Percentiles rank a stretch among this genome's conserved stretches.
Evolutionary conservation across 2,329 filamentous ascomycete species (phyloP).

Genomic region (Cladophialophora carrionii): DNA sequence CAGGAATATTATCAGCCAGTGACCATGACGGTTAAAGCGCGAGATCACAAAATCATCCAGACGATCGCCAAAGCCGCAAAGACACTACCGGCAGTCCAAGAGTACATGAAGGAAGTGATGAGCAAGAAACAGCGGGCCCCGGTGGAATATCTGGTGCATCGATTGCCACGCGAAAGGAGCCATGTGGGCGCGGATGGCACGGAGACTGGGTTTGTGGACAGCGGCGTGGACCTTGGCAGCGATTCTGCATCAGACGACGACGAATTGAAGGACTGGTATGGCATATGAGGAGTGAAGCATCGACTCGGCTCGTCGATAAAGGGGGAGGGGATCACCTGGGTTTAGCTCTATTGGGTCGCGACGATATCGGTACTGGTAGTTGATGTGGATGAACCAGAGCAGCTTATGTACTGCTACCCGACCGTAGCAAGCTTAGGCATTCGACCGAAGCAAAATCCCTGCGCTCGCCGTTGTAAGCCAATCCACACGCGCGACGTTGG

Average conservation of each 20-base stretch:
- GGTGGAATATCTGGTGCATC: constrained; percentile 59
- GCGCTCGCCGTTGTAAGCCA: background rate
- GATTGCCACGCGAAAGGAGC: constrained; percentile 53
- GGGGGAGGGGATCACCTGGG: constrained; percentile 2
- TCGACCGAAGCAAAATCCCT: background rate
- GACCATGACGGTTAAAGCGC: constrained; percentile 61
- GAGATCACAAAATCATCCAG: constrained; percentile 57
- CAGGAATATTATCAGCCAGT: constrained; percentile 57
- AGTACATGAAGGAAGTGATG: constrained; percentile 62
- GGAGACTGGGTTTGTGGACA: constrained; percentile 36
- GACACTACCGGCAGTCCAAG: constrained; percentile 56
- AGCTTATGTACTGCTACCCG: constrained; percentile 22
- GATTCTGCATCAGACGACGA: constrained; percentile 36
- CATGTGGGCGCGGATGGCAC: constrained; percentile 17
- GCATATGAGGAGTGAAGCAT: constrained; percentile 17
- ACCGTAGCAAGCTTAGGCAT: background rate
- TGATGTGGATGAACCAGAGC: background rate
- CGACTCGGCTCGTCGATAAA: constrained; percentile 8
- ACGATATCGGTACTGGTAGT: background rate
- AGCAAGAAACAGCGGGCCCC: constrained; percentile 60
- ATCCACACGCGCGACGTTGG: background rate
- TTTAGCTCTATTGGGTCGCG: constrained; percentile 6
- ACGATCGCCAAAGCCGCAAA: constrained; percentile 61
- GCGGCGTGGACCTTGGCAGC: constrained; percentile 37
- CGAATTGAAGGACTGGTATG: constrained; percentile 37